Evolutionary conservation across 2,329 filamentous ascomycete species (phyloP).

Genomic region (Aspergillus spinulosporus): DNA sequence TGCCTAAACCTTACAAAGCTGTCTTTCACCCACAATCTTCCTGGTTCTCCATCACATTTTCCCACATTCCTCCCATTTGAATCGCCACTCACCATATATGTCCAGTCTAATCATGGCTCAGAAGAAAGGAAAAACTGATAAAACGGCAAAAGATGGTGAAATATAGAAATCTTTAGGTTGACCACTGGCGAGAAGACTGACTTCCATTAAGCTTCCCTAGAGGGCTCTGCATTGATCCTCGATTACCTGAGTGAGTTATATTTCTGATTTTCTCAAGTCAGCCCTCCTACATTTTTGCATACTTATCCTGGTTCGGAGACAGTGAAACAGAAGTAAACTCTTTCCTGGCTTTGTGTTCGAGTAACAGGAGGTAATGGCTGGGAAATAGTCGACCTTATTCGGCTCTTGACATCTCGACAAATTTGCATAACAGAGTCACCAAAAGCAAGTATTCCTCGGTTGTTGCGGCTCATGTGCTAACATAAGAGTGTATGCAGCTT

Average conservation of each 20-base stretch:
- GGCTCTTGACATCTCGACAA: constrained; percentile 59
- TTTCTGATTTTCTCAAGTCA: not conserved
- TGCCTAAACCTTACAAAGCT: too few species aligned
- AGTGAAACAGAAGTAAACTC: constrained; percentile 52
- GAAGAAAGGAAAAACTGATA: constrained; percentile 40
- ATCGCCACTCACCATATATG: not conserved
- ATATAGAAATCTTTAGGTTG: not conserved
- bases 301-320: not conserved
- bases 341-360: not conserved
- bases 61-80: not conserved
- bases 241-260: constrained; percentile 51
- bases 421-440: constrained; percentile 61
- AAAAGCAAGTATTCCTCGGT: constrained; percentile 46
- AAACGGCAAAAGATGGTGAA: constrained; percentile 35
- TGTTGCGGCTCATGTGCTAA: not conserved
- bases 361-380: constrained; percentile 18
- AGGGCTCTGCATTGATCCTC: constrained; percentile 48
- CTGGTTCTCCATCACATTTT: not conserved
- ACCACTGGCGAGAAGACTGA: constrained; percentile 1
- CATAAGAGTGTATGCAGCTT: constrained; percentile 40
- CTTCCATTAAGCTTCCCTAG: constrained; percentile 14
- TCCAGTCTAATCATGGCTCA: constrained; percentile 37
- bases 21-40: too few species aligned
- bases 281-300: not conserved
- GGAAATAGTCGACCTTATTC: constrained; percentile 54